Evolutionary conservation across 2,329 filamentous ascomycete genomes (phyloP), one percentile per base, ranked within the genome.

Genomic region (Xylaria sp.): DNA sequence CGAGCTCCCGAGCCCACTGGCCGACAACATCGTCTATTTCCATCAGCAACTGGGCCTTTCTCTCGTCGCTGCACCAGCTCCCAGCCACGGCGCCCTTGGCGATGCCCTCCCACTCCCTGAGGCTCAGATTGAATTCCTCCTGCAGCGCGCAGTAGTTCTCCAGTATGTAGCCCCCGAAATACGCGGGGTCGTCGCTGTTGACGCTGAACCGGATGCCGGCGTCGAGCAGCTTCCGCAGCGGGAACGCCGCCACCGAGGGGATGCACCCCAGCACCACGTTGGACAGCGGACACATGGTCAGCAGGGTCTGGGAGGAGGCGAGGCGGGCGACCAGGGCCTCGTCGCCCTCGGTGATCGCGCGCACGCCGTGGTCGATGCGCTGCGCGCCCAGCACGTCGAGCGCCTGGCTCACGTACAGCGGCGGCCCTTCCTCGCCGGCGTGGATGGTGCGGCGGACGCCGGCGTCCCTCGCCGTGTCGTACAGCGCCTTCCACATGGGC

Each of bases 91-190:
- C 78, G 37, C 82, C 82, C 58, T 76, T 76, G 9, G 81, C 84
- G 64, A 92, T 87, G 5, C 66, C 72, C 60, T 74, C 78, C 90
- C 89, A 92, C 49, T 92, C 88, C n/a, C 74, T 70, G 3, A 85
- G 71, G 19, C 70, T 78, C 60, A 92, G 70, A 3, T 74, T 67
- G 69, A 91, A 91, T 0, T 86, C 84, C 39, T 90, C 85, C 69
- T 92, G 88, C 24, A 92, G 86, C 1, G 86, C 86, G 63, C 84
- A 87, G 72, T 88, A 92, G 62, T 91, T 91, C 63, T 89, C 87
- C 47, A 89, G 73, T 48, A 92, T 83, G 69, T 91, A 91, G 0
- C 84, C 86, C 2, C 88, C 87, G 73, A 92, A 92, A 66, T 90
- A 90, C 9, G 86, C 87, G 54, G 87, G 87, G 66, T 90, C 87